A percentile compares a stretch with the other conserved stretches of the same genome.
These are phyloP conservation scores for Pilatotrama ljubarskyi DNA, from an alignment of 768 basidiomycete species.

Conservation along the genomic window DNA sequence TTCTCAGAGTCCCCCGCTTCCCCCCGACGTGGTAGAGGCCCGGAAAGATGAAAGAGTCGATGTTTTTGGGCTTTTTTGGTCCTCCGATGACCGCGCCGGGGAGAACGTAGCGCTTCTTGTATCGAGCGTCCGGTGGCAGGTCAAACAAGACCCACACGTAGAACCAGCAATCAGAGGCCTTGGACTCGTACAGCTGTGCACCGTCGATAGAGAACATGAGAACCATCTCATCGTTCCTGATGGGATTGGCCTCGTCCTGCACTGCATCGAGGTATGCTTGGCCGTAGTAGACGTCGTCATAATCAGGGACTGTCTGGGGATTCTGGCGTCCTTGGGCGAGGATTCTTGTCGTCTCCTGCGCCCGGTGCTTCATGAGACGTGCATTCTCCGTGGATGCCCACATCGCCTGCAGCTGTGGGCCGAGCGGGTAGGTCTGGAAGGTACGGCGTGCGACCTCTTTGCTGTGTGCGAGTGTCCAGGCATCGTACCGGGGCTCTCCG, in stretches of 20 bases:
- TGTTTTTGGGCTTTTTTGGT: slow-evolving; percentile 33
- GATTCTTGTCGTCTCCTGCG: background rate
- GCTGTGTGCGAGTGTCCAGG: background rate
- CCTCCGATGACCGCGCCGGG: slow-evolving; percentile 32
- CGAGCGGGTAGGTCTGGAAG: slow-evolving; percentile 41
- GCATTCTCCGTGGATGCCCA: slow-evolving; percentile 17
- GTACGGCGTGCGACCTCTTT: slow-evolving; percentile 30
- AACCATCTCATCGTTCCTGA: slow-evolving; percentile 28
- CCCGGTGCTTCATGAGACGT: background rate
- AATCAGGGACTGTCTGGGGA: slow-evolving; percentile 1
- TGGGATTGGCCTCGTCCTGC: slow-evolving; percentile 18
- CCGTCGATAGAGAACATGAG: slow-evolving; percentile 30
- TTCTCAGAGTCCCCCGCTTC: too few relatives aligned
- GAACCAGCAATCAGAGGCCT: slow-evolving; percentile 36
- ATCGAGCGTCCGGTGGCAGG: slow-evolving; percentile 25
- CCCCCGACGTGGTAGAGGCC: slow-evolving; percentile 32
- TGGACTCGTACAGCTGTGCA: slow-evolving; percentile 31
- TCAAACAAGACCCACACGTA: slow-evolving; percentile 33
- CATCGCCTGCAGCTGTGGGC: slow-evolving; percentile 45
- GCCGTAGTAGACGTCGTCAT: slow-evolving; percentile 35
- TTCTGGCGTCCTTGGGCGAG: background rate
- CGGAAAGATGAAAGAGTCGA: slow-evolving; percentile 35
- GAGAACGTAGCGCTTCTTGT: slow-evolving; percentile 32
- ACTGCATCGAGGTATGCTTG: slow-evolving; percentile 32
- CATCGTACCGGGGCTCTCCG: slow-evolving; percentile 31